A percentile compares a stretch with the other conserved stretches of the same genome.
Evolutionary conservation across 331 rosid genomes (phyloP).

Genomic region (Stylosanthes scabra): DNA sequence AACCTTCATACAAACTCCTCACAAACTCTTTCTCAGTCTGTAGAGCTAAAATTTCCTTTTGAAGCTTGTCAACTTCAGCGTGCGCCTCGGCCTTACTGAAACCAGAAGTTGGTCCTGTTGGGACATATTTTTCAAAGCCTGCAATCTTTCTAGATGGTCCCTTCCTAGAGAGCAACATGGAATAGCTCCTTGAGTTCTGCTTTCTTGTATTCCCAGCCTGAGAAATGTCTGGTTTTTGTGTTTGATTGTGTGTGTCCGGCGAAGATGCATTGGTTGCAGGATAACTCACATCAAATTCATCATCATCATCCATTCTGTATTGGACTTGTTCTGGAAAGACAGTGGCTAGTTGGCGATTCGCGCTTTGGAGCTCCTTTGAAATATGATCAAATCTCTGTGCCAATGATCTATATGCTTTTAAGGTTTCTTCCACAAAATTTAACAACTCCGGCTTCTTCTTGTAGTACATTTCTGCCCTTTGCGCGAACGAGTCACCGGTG

Average conservation of each 20-base stretch:
- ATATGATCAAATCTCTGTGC: slow-evolving; percentile 83
- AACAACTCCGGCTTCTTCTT: slow-evolving; percentile 79
- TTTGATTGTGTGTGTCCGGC: slow-evolving; percentile 32
- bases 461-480: slow-evolving; percentile 97
- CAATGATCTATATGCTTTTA: slow-evolving; percentile 73
- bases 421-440: slow-evolving; percentile 74
- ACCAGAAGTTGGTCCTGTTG: slow-evolving; percentile 53
- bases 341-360: slow-evolving; percentile 85
- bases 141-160: slow-evolving; percentile 37
- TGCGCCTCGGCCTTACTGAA: slow-evolving; percentile 66
- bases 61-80: slow-evolving; percentile 69
- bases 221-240: slow-evolving; percentile 54
- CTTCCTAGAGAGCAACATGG: slow-evolving; percentile 61
- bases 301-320: slow-evolving; percentile 71
- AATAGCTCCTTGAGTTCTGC: slow-evolving; percentile 54
- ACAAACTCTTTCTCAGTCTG: slow-evolving; percentile 97
- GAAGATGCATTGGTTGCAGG: slow-evolving; percentile 43
- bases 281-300: slow-evolving; percentile 47
- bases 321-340: slow-evolving; percentile 77
- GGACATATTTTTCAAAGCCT: slow-evolving; percentile 43
- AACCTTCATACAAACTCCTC: slow-evolving; percentile 71
- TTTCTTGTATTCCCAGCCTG: slow-evolving; percentile 60
- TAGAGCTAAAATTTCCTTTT: slow-evolving; percentile 71
- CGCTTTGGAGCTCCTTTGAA: slow-evolving; percentile 85
- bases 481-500: slow-evolving; percentile 84